Evolutionary conservation across 2,329 filamentous ascomycete species (phyloP), one percentile per base, ranked within the genome.

Genomic region (Trichophyton schoenleinii): DNA sequence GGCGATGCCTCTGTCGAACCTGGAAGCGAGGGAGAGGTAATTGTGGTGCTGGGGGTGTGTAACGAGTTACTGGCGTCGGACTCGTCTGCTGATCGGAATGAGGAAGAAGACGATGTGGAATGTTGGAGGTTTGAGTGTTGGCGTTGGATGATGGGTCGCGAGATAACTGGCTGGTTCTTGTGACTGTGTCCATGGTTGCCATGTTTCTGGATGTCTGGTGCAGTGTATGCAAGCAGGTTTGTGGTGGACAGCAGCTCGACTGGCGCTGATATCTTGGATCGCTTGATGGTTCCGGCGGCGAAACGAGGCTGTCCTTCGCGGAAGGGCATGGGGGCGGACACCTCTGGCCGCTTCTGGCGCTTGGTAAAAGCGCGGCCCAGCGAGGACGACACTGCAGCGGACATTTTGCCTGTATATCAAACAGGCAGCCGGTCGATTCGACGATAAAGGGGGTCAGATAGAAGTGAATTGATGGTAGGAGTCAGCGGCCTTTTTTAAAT

Each of bases 161-260:
- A 36, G 73, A 52, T 78, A 13, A 36, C n/a, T 9, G 49, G 49
- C n/a, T 28, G 52, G 52, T 20, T 18, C 52, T 55, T 55, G 25
- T 36, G 28, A 78, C 58, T 31, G 61, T 63, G 61, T 22, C 18
- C 36, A 44, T n/a, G 36, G 13, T 38, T 20, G n/a, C 28, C 25
- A 49, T 58, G 61, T 46, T 28, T n/a, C 5, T 58, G 61, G 64
- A 96, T 85, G 71, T 96, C 88, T 58, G 92, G 92, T 8, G 94
- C 91, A 71, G 92, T 92, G 81, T 96, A 96, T 6, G 90, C 91
- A 60, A 96, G 86, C 83, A 95, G 90, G 75, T 97, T 99, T 67
- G 94, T 97, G 3, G 92, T 96, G 63, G 94, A 95, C 57, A 96
- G 80, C 65, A 99, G 81, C 74, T 91, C 86, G 60, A 96, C 81